Percentiles rank a stretch among this genome's conserved stretches.
These are phyloP conservation scores for Aspergillus sp. DNA, from an alignment of 2,329 filamentous ascomycete species.

Conservation along the genomic window DNA sequence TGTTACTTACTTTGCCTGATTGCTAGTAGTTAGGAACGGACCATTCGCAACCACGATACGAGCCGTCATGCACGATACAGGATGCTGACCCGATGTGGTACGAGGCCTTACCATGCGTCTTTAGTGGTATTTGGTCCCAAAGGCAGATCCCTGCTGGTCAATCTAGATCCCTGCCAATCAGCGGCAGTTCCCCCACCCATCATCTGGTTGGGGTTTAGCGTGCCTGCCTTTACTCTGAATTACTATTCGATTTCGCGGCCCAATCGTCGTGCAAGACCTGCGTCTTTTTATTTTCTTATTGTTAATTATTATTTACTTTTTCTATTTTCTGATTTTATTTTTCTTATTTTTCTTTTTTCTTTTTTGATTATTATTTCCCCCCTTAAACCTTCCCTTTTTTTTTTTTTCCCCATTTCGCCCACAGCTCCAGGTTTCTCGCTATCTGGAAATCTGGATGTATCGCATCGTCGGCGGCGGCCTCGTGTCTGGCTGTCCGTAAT, in stretches of 20 bases:
- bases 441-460: conserved; percentile 2
- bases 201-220: conserved; percentile 14
- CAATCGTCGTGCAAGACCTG: conserved; percentile 22
- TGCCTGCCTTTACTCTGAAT: conserved; percentile 16
- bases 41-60: conserved; percentile 13
- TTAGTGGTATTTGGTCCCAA: conserved; percentile 21
- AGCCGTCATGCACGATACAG: conserved; percentile 18
- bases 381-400: no score
- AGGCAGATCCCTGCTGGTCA: conserved; percentile 31
- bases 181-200: conserved; percentile 25
- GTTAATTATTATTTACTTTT: background rate
- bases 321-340: background rate
- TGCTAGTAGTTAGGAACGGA: conserved; percentile 1
- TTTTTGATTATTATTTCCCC: conserved; percentile 8
- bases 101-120: conserved; percentile 15
- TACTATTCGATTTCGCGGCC: conserved; percentile 10
- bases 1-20: background rate
- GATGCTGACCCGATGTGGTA: conserved; percentile 18
- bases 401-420: background rate
- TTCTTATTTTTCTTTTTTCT: conserved; percentile 16
- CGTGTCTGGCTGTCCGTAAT: conserved; percentile 10
- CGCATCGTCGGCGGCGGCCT: background rate
- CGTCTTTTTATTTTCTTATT: conserved; percentile 12
- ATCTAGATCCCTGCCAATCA: conserved; percentile 37
- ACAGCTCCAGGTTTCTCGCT: background rate